Percentiles rank a stretch among this genome's conserved stretches.
These are phyloP conservation scores for Neonectria ditissima DNA, from an alignment of 2,329 filamentous ascomycete genomes.

Conservation along the genomic window DNA sequence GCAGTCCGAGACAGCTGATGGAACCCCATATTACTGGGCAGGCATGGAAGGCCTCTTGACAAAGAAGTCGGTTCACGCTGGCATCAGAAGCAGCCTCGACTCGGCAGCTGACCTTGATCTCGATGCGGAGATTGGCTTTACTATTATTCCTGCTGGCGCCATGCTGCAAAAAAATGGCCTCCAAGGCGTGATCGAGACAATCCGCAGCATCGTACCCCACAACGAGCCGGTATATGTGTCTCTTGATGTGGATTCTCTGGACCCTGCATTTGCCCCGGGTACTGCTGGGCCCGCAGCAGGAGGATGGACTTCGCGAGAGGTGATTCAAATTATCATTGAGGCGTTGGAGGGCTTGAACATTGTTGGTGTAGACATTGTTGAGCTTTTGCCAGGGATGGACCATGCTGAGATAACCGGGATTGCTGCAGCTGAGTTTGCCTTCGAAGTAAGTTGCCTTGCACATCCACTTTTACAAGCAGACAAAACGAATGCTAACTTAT, in stretches of 20 bases:
- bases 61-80: constrained; percentile 1
- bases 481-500: too few relatives aligned
- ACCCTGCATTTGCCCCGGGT: constrained; percentile 13
- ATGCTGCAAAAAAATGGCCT: constrained; percentile 13
- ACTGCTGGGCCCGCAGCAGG: constrained; percentile 15
- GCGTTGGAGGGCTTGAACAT: constrained; percentile 8
- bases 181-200: constrained; percentile 4
- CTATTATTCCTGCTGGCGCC: constrained; percentile 15
- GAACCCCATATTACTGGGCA: constrained; percentile 8
- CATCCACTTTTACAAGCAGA: too few relatives aligned
- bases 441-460: constrained; percentile 1
- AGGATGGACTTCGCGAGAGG: constrained; percentile 17
- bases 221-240: constrained; percentile 13
- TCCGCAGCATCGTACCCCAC: background rate
- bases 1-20: constrained; percentile 5
- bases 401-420: constrained; percentile 1
- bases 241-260: constrained; percentile 15
- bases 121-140: constrained; percentile 13
- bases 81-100: constrained; percentile 6
- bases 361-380: constrained; percentile 17
- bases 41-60: constrained; percentile 5
- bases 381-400: constrained; percentile 11
- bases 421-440: constrained; percentile 4
- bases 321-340: constrained; percentile 18
- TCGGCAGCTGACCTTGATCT: constrained; percentile 11